Evolutionary conservation across 2,329 filamentous ascomycete genomes (phyloP).

Genomic region (Trichoderma koningii): DNA sequence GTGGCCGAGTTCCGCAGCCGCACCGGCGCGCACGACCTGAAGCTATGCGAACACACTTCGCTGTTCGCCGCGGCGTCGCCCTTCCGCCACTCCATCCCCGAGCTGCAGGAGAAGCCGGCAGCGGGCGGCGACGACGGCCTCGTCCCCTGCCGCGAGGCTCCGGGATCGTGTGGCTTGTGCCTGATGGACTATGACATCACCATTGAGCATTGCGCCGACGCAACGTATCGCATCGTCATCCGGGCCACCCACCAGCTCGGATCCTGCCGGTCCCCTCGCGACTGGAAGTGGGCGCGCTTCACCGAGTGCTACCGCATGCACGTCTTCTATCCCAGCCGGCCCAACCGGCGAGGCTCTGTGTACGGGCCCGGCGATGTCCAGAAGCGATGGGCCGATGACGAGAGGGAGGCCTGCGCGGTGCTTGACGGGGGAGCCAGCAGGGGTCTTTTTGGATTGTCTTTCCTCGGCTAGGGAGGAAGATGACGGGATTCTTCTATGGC

Average conservation of each 20-base stretch:
- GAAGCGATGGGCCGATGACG: constrained; percentile 28
- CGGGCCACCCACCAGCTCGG: constrained; percentile 32
- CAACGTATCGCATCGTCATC: constrained; percentile 28
- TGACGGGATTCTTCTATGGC: background rate
- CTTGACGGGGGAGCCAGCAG: background rate
- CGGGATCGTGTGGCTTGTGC: constrained; percentile 33
- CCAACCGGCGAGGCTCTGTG: constrained; percentile 31
- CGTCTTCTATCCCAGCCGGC: constrained; percentile 32
- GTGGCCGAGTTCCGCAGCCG: constrained; percentile 28
- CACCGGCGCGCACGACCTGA: constrained; percentile 31
- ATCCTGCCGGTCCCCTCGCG: constrained; percentile 31
- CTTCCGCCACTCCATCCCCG: constrained; percentile 31
- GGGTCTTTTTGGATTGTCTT: constrained; percentile 1
- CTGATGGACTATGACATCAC: constrained; percentile 35
- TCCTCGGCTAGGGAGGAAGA: background rate
- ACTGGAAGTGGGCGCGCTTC: constrained; percentile 36
- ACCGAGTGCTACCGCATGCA: constrained; percentile 31
- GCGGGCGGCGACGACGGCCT: constrained; percentile 23
- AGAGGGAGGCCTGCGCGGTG: constrained; percentile 13
- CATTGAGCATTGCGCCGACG: constrained; percentile 25
- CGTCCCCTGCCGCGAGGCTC: constrained; percentile 28
- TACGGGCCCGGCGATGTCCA: constrained; percentile 29
- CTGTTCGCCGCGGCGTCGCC: constrained; percentile 30
- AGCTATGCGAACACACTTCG: constrained; percentile 33
- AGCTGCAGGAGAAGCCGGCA: constrained; percentile 28